These are phyloP conservation scores for Lathyrus sativus DNA, from an alignment of 306 rosid genomes.

Conservation along the genomic window DNA sequence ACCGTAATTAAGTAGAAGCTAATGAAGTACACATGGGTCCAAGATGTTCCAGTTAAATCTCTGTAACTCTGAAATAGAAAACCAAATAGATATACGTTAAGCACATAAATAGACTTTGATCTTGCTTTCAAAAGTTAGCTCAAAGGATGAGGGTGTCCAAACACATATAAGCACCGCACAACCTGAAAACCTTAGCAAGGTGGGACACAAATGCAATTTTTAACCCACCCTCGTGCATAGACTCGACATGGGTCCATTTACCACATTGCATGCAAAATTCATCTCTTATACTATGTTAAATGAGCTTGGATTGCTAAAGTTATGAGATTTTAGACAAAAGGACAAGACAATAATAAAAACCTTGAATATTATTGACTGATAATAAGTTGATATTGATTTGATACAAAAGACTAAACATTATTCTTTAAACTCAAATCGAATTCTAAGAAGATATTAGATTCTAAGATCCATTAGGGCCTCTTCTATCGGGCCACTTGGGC, in stretches of 20 bases:
- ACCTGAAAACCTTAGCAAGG: background rate
- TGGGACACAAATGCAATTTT: background rate
- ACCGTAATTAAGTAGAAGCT: slow-evolving; percentile 86
- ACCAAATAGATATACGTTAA: slow-evolving; percentile 27
- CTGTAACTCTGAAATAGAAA: slow-evolving; percentile 74
- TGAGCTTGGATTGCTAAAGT: background rate
- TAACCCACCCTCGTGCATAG: no score
- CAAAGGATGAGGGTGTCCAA: background rate
- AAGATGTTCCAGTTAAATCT: slow-evolving; percentile 79
- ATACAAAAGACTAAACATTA: background rate
- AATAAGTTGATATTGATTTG: background rate
- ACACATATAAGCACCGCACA: background rate
- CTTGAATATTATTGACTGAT: background rate
- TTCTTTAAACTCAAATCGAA: background rate
- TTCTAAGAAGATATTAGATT: background rate
- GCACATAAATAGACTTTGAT: slow-evolving; percentile 6
- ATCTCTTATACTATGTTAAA: background rate
- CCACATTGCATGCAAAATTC: no score
- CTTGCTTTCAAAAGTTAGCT: background rate
- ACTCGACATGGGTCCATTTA: no score
- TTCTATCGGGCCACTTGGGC: no score
- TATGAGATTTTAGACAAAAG: background rate
- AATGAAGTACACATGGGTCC: slow-evolving; percentile 71
- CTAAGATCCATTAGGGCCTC: no score
- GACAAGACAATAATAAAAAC: background rate